Percentiles rank a stretch among this genome's conserved stretches.
phyloP scores from a whole-genome alignment of 345 rosid species.

The Salix dunnii region DNA sequence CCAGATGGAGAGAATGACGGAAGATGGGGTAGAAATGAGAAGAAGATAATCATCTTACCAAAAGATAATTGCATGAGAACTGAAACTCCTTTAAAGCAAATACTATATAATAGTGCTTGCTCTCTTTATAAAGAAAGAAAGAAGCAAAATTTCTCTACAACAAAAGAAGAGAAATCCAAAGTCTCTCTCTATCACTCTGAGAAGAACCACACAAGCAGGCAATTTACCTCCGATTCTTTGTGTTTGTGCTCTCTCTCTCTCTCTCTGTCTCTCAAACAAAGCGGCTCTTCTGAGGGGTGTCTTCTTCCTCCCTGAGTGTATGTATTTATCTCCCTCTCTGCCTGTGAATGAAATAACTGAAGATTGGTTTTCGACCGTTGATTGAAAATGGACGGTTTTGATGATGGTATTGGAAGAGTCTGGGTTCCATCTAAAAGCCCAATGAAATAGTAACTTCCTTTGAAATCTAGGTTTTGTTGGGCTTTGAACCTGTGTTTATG shows the following conservation, averaged over 20 bases:
- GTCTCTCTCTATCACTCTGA: not conserved
- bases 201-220: not conserved
- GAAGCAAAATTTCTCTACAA: not conserved
- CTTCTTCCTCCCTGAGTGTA: not conserved
- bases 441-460: not conserved
- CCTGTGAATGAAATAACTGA: slow-evolving; percentile 7
- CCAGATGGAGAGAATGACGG: not conserved
- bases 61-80: slow-evolving; percentile 20
- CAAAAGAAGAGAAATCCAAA: not conserved
- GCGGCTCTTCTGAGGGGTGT: not conserved
- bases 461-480: not conserved
- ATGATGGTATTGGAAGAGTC: not conserved
- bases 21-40: not conserved
- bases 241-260: not conserved
- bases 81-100: not conserved
- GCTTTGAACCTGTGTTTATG: not conserved
- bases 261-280: not conserved
- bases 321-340: slow-evolving; percentile 5
- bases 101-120: not conserved
- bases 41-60: slow-evolving; percentile 6
- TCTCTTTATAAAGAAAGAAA: not conserved
- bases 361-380: slow-evolving; percentile 1
- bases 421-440: slow-evolving; percentile 5
- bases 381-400: not conserved
- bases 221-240: not conserved